phyloP scores from a whole-genome alignment of 75 land plant genomes.

The Ceratopteris richardii region DNA sequence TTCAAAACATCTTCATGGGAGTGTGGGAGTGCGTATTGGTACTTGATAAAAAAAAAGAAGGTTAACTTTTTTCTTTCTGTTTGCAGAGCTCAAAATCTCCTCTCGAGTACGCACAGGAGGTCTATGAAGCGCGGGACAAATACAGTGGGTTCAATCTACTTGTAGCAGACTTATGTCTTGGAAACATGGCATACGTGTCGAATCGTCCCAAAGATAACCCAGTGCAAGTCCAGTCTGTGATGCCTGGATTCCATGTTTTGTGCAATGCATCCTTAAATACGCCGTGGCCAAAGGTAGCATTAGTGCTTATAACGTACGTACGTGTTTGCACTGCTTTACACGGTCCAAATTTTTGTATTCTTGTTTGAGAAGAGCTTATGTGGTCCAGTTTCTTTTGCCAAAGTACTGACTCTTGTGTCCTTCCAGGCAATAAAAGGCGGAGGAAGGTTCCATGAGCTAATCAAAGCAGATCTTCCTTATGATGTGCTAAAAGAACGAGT shows the following conservation, averaged over 20 bases:
- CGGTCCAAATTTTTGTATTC: too few species aligned
- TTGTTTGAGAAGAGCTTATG: too few species aligned
- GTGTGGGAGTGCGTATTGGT: too few species aligned
- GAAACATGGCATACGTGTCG: conserved; percentile 63
- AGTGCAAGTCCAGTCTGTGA: conserved; percentile 31
- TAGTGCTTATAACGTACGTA: background rate
- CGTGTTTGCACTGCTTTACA: too few species aligned
- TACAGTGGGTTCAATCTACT: conserved; percentile 89
- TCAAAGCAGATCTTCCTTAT: conserved; percentile 24
- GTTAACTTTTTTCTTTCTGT: background rate
- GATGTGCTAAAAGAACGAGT: conserved; percentile 44
- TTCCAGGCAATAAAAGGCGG: conserved; percentile 42
- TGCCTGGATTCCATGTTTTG: conserved; percentile 77
- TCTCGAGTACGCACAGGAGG: conserved; percentile 51
- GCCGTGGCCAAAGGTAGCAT: conserved; percentile 80
- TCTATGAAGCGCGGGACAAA: conserved; percentile 34
- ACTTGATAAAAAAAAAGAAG: too few species aligned
- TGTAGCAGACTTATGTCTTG: conserved; percentile 52
- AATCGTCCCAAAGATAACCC: conserved; percentile 50
- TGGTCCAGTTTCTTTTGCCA: too few species aligned
- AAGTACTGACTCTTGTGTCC: too few species aligned
- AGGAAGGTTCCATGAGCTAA: conserved; percentile 30
- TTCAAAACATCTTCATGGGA: too few species aligned
- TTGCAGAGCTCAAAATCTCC: conserved; percentile 60
- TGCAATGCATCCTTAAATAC: conserved; percentile 71